These are phyloP conservation scores for Chalaropsis thielavioides DNA, from an alignment of 2,329 filamentous ascomycete genomes.

Conservation along the genomic window DNA sequence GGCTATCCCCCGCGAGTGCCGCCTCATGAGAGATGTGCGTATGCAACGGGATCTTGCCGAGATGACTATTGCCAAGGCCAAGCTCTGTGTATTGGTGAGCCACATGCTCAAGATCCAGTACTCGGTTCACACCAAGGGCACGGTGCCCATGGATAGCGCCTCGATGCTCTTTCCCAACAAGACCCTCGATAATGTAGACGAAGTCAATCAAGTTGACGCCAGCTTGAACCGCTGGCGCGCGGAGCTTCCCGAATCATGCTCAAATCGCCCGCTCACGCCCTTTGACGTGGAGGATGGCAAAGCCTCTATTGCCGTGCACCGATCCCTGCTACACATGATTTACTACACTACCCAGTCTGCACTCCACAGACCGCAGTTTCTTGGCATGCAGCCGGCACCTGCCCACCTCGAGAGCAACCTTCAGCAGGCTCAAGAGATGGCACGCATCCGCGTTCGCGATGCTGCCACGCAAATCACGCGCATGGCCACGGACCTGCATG, in stretches of 20 bases:
- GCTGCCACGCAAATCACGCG: constrained; percentile 75
- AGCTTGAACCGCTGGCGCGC: constrained; percentile 67
- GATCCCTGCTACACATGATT: constrained; percentile 82
- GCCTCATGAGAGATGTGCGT: constrained; percentile 51
- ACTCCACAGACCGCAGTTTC: constrained; percentile 77
- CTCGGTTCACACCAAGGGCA: constrained; percentile 74
- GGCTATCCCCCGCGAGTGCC: constrained; percentile 55
- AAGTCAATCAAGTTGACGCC: constrained; percentile 63
- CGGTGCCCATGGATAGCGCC: constrained; percentile 60
- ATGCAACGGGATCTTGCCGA: constrained; percentile 67
- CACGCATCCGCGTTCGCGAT: constrained; percentile 66
- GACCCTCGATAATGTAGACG: constrained; percentile 63
- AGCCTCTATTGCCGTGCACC: constrained; percentile 51
- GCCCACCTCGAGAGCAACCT: constrained; percentile 14
- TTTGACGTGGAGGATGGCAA: constrained; percentile 45
- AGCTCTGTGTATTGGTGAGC: constrained; percentile 77
- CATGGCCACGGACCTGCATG: constrained; percentile 64
- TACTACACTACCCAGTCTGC: constrained; percentile 87
- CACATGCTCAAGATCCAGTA: constrained; percentile 84
- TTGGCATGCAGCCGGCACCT: constrained; percentile 48
- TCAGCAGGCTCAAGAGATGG: constrained; percentile 42
- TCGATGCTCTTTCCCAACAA: constrained; percentile 92
- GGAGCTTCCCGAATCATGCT: constrained; percentile 55
- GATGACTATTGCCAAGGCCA: constrained; percentile 85
- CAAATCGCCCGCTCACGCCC: constrained; percentile 44